Base-by-base conservation (phyloP, 352 stramenopile genomes). In the Pythium guiyangense region DNA sequence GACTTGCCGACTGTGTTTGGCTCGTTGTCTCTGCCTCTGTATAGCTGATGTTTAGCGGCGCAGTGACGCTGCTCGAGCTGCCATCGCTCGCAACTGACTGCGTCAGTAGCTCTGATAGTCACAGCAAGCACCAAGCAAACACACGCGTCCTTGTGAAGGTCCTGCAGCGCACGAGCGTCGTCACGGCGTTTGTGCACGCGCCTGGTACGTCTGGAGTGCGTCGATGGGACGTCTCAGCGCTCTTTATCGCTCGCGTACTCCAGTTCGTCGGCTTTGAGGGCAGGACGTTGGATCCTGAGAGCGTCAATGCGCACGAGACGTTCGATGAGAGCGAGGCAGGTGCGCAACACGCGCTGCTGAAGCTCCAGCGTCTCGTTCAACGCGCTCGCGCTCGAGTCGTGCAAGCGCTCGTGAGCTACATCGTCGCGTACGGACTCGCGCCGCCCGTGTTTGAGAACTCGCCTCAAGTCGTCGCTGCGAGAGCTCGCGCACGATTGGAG, bases 1-100 rank as follows among this genome's bases (percentile, higher is more conserved):
- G 48, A 22, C 4, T 9, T 4, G 17, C 1, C 14, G n/a, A 47
- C 6, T 26, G 9, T 26, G 5, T 20, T 18, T 27, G 6, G 5
- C 20, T 17, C 17, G n/a, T n/a, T n/a, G 3, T 34, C 12, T 29
- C 14, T 40, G 10, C 53, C 8, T 20, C 2, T 35, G 11, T 52
- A 20, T n/a, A 83, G 73, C 45, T 79, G 18, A 22, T 83, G 46
- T 82, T 82, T 45, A 67, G 63, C 35, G 73, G 73, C 20, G 62
- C 46, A 1, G 50, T 79, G 9, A 9, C 20, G 34, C 8, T 20
- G 22, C 4, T 9, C 5, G 14, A 43, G 18, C 29, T 62, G 20
- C 6, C 11, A 18, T 10, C 15, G 15, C 12, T 35, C 8, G 10
- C 40, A n/a, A 29, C 18, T 43, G 49, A 17, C 4, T 8, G 22